Percentiles rank a stretch among this genome's conserved stretches.
These are phyloP conservation scores for Lactifluus pinguis DNA, from an alignment of 768 basidiomycete species.

Conservation along the genomic window DNA sequence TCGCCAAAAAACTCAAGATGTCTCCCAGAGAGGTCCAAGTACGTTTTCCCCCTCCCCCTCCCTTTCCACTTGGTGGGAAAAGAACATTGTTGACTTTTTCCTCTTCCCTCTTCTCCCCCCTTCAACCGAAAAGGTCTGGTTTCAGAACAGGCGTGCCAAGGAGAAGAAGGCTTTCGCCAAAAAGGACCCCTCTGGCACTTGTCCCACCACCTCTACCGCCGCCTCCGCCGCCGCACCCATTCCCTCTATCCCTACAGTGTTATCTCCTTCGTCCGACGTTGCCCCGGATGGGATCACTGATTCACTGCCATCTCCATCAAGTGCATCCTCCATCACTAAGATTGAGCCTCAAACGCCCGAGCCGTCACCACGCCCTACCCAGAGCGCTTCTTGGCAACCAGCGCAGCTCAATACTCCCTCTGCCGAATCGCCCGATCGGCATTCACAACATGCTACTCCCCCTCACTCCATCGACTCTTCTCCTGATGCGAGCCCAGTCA, in stretches of 20 bases:
- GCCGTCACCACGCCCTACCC: constrained; percentile 6
- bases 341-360: constrained; percentile 15
- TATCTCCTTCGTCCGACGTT: background rate
- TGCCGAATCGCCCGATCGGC: constrained; percentile 1
- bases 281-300: background rate
- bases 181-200: background rate
- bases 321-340: constrained; percentile 14
- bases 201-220: background rate
- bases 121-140: constrained; percentile 58
- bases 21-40: constrained; percentile 94
- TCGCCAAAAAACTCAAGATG: constrained; percentile 83
- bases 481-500: background rate
- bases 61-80: background rate
- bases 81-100: background rate
- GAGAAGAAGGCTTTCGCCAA: constrained; percentile 44
- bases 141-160: constrained; percentile 85
- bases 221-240: background rate
- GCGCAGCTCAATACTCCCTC: background rate
- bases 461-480: constrained; percentile 1
- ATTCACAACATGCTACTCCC: background rate
- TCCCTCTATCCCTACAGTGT: background rate
- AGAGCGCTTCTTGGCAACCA: constrained; percentile 11
- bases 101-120: constrained; percentile 5
- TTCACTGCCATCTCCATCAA: background rate
- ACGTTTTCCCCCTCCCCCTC: constrained; percentile 22